These are phyloP conservation scores for Aureoboletus auriporus DNA, from an alignment of 768 basidiomycete species.

Conservation along the genomic window DNA sequence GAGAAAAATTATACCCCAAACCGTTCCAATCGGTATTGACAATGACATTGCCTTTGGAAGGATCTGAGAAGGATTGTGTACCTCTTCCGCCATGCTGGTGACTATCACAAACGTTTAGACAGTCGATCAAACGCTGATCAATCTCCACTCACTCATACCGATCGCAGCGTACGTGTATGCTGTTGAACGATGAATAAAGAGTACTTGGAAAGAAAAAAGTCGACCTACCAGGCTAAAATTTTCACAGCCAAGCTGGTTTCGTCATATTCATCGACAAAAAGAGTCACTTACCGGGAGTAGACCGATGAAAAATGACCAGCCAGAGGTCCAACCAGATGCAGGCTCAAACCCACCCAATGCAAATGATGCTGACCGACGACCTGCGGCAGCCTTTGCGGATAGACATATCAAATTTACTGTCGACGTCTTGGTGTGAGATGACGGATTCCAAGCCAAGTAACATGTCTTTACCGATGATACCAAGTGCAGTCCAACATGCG, in stretches of 20 bases:
- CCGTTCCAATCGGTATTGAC: conserved; percentile 49
- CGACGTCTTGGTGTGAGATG: conserved; percentile 11
- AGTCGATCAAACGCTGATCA: background rate
- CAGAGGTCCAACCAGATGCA: conserved; percentile 63
- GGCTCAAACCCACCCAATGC: conserved; percentile 59
- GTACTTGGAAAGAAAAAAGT: background rate
- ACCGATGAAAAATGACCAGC: conserved; percentile 69
- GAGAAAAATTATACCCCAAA: conserved; percentile 51
- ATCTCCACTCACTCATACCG: conserved; percentile 50
- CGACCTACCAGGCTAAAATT: conserved; percentile 26
- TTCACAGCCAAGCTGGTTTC: background rate
- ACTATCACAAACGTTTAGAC: conserved; percentile 32
- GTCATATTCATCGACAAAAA: too few species aligned
- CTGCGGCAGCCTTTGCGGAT: conserved; percentile 53
- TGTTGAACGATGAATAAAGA: conserved; percentile 18
- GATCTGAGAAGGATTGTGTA: conserved; percentile 50
- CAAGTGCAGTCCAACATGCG: conserved; percentile 60
- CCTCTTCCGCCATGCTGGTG: conserved; percentile 66
- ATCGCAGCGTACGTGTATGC: conserved; percentile 57
- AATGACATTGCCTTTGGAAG: conserved; percentile 53
- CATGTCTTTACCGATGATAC: conserved; percentile 41
- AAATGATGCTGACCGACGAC: conserved; percentile 51
- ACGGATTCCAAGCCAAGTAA: background rate
- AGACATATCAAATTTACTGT: conserved; percentile 55
- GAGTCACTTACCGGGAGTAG: conserved; percentile 45